A percentile compares a stretch with the other conserved stretches of the same genome.
Evolutionary conservation across 192 early-diverging fungal genomes (phyloP).

Genomic region (Paraglomus occultum): DNA sequence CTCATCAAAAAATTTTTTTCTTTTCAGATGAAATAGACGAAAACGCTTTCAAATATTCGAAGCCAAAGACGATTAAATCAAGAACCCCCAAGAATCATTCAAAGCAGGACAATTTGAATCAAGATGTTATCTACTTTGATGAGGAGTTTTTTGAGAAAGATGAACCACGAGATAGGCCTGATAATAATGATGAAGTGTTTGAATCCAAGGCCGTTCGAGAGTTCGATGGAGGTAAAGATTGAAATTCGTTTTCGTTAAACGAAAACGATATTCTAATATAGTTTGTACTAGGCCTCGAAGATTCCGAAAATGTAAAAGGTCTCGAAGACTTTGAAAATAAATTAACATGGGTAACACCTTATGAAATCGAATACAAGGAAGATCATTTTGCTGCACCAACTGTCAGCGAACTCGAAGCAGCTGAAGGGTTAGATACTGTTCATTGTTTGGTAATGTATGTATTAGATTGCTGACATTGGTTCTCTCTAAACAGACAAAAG

Average conservation of each 20-base stretch:
- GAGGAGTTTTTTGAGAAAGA: slow-evolving; percentile 50
- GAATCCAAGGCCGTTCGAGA: slow-evolving; percentile 33
- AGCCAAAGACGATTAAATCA: slow-evolving; percentile 12
- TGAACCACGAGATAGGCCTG: slow-evolving; percentile 22
- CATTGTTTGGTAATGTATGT: background rate
- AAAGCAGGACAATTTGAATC: slow-evolving; percentile 7
- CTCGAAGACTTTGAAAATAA: slow-evolving; percentile 24
- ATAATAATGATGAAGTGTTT: slow-evolving; percentile 30
- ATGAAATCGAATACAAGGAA: slow-evolving; percentile 33
- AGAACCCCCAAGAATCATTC: slow-evolving; percentile 7
- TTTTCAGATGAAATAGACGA: slow-evolving; percentile 46
- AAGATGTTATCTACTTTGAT: slow-evolving; percentile 35
- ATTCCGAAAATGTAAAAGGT: slow-evolving; percentile 29
- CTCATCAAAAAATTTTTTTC: background rate
- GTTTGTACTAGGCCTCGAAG: slow-evolving; percentile 17
- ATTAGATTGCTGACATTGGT: background rate
- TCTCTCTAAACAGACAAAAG: background rate
- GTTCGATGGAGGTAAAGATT: slow-evolving; percentile 33
- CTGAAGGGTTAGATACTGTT: slow-evolving; percentile 18
- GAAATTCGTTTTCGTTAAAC: background rate
- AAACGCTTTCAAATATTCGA: slow-evolving; percentile 44
- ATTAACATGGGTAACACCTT: slow-evolving; percentile 37
- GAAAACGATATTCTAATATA: background rate
- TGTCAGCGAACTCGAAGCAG: slow-evolving; percentile 29
- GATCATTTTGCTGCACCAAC: slow-evolving; percentile 48